Base-by-base conservation (phyloP, 1,284 basidiomycete genomes). In the Malassezia slooffiae region DNA sequence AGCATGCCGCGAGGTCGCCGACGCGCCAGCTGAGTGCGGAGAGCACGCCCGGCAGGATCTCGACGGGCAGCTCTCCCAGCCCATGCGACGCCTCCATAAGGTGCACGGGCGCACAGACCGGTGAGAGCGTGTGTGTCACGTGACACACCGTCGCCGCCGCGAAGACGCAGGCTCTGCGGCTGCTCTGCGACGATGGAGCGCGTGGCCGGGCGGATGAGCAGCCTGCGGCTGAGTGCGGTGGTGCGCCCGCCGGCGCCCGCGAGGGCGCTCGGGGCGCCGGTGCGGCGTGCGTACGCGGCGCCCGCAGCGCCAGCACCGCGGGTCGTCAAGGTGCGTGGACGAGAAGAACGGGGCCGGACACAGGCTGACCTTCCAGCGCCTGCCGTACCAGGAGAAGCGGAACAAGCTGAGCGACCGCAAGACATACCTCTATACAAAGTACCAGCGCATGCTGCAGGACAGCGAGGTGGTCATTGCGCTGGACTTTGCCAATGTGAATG, bases 1-100 rank as follows among this genome's bases (percentile, higher is more conserved):
- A 49, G 26, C 57, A 66, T 23, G 57, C 47, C 6, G 58, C 57
- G 13, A 67, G 34, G 34, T 64, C 61, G 2, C 43, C 38, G 6
- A 54, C 48, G 17, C 62, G 56, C 37, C 60, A 55, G 11, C 34
- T 38, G 2, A 67, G 49, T 12, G 50, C 38, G 15, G 37, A 41
- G 15, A 67, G 54, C 28, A 66, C 54, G 12, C 37, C 42, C 3
- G 41, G 52, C 11, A 63, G 39, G 16, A 67, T 34, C 31, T 67
- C 64, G 35, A 55, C 11, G 10, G 64, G 64, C 32, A 65, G 48
- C 23, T 24, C n/a, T 15, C 15, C 32, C 17, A n/a, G 13, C 15
- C 13, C 13, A 13, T 8, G 12, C 8, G 15, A n/a, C 32, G 12
- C 32, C 13, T 34, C 13, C 13, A 34, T 34, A 15, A 8, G 8